Evolutionary conservation across 257 asterid species (phyloP).

Genomic region (Voacanga thouarsii): DNA sequence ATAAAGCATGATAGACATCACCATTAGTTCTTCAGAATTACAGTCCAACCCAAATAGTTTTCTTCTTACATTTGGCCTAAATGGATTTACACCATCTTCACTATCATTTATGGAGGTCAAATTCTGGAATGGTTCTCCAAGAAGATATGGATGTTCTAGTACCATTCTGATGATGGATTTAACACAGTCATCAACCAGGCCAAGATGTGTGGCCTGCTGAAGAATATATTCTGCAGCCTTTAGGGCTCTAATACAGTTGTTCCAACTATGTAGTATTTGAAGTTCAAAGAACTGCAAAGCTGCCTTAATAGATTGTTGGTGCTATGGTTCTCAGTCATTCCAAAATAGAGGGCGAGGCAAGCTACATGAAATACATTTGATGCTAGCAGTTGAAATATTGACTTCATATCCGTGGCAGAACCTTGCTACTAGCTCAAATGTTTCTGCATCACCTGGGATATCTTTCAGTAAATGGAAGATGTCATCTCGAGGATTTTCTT

Average conservation of each 20-base stretch:
- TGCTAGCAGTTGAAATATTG: constrained; percentile 46
- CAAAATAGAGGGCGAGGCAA: constrained; percentile 62
- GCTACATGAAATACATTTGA: constrained; percentile 52
- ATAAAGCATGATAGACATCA: constrained; percentile 42
- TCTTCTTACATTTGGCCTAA: constrained; percentile 50
- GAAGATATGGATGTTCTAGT: constrained; percentile 45
- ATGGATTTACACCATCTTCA: constrained; percentile 25
- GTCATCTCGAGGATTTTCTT: constrained; percentile 42
- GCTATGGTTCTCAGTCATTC: constrained; percentile 65
- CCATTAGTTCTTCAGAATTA: constrained; percentile 52
- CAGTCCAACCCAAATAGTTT: constrained; percentile 49
- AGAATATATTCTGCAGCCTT: constrained; percentile 45
- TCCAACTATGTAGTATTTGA: constrained; percentile 61
- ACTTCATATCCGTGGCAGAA: constrained; percentile 74
- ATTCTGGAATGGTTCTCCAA: constrained; percentile 54
- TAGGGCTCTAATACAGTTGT: constrained; percentile 55
- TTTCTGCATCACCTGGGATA: constrained; percentile 56
- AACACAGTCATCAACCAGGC: constrained; percentile 46
- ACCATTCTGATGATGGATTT: constrained; percentile 49
- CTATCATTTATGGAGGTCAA: constrained; percentile 23
- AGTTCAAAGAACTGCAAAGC: constrained; percentile 44
- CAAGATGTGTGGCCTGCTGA: constrained; percentile 48
- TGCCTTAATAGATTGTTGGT: constrained; percentile 47
- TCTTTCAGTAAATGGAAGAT: constrained; percentile 43
- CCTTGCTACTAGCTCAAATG: constrained; percentile 64